These are phyloP conservation scores for Penicillium malachiteum DNA, from an alignment of 495 filamentous ascomycete genomes.

Conservation along the genomic window DNA sequence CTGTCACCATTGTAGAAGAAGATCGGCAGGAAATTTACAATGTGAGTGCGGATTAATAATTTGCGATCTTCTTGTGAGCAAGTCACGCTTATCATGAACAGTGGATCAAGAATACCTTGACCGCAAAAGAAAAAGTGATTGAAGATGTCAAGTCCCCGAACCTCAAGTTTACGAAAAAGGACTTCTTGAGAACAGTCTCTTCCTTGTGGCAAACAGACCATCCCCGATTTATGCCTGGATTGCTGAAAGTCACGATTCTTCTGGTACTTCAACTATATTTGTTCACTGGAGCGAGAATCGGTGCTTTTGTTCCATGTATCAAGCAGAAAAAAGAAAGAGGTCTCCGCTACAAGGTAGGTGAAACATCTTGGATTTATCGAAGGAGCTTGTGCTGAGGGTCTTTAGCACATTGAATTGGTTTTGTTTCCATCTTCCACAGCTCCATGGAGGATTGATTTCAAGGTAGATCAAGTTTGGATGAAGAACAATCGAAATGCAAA, in stretches of 20 bases:
- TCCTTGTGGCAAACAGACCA: slow-evolving; percentile 19
- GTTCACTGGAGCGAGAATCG: slow-evolving; percentile 24
- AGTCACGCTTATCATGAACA: slow-evolving; percentile 12
- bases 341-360: slow-evolving; percentile 13
- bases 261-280: slow-evolving; percentile 25
- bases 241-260: slow-evolving; percentile 21
- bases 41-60: slow-evolving; percentile 3
- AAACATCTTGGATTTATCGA: background rate
- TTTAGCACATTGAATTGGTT: background rate
- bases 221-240: slow-evolving; percentile 14
- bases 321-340: slow-evolving; percentile 15
- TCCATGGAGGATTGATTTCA: background rate
- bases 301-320: slow-evolving; percentile 16
- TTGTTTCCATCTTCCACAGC: background rate
- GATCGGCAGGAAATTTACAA: slow-evolving; percentile 18
- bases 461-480: background rate
- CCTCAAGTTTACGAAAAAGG: slow-evolving; percentile 20
- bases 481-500: background rate
- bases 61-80: background rate
- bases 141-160: slow-evolving; percentile 18
- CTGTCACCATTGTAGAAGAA: slow-evolving; percentile 13
- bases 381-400: background rate
- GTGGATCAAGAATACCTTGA: slow-evolving; percentile 20
- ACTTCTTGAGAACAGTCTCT: slow-evolving; percentile 15
- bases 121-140: slow-evolving; percentile 9